A percentile compares a stretch with the other conserved stretches of the same genome.
phyloP scores from a whole-genome alignment of 176 grass and related monocot genomes.

The Dactylis glomerata region DNA sequence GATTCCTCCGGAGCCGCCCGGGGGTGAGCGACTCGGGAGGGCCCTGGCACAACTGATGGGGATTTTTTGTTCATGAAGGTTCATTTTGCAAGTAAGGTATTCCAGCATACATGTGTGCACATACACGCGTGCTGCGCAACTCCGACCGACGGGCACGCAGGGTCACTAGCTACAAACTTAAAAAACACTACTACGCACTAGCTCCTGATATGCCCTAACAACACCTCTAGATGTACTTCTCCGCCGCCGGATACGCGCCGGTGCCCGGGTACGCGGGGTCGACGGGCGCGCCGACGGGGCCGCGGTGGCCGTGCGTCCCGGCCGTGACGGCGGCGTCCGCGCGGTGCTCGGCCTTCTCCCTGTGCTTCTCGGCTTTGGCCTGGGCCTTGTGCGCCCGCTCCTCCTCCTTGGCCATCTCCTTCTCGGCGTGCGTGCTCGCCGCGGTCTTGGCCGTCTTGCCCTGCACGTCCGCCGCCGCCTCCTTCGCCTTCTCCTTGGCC shows the following conservation, averaged over 20 bases:
- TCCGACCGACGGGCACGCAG: not conserved
- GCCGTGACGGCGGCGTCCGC: conserved; percentile 4
- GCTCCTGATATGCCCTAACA: not conserved
- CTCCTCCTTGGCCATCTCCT: conserved; percentile 44
- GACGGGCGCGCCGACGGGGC: not conserved
- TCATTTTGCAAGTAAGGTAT: not conserved
- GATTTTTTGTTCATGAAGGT: too few relatives aligned
- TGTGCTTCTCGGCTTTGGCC: conserved; percentile 51
- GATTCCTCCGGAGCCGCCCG: too few relatives aligned
- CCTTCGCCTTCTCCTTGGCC: conserved; percentile 57
- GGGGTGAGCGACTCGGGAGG: too few relatives aligned
- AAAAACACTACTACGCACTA: not conserved
- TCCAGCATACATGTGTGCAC: not conserved
- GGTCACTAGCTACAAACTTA: not conserved
- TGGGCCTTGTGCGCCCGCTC: conserved; percentile 41
- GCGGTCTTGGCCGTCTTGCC: conserved; percentile 37
- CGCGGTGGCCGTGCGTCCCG: not conserved
- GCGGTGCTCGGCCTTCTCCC: conserved; percentile 60
- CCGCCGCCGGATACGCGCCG: not conserved
- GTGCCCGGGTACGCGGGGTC: not conserved
- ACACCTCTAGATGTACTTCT: not conserved
- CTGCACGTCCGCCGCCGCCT: conserved; percentile 35
- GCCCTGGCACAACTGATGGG: too few relatives aligned
- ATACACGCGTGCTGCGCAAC: not conserved
- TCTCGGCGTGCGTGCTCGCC: conserved; percentile 41